phyloP scores from a whole-genome alignment of 2,329 filamentous ascomycete species.

The Aspergillus carbonarius region DNA sequence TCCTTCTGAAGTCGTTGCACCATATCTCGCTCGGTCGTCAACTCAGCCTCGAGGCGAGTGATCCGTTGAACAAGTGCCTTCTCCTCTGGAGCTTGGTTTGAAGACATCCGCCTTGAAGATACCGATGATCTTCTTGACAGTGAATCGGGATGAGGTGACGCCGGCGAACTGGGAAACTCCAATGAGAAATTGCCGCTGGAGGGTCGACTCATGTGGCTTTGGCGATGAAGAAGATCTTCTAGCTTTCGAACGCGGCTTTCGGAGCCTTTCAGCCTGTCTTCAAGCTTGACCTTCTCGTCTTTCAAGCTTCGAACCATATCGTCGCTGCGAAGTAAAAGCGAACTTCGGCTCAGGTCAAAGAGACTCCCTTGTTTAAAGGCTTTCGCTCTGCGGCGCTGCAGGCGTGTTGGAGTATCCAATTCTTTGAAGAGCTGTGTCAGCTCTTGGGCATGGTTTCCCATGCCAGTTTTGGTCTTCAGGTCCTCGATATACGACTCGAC shows the following conservation, averaged over 20 bases:
- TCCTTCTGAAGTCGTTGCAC: constrained; percentile 69
- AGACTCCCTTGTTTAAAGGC: constrained; percentile 96
- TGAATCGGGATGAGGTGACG: constrained; percentile 41
- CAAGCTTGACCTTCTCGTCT: constrained; percentile 74
- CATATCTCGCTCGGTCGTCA: constrained; percentile 70
- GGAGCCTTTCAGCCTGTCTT: constrained; percentile 74
- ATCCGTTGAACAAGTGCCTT: constrained; percentile 63
- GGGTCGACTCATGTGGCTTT: constrained; percentile 59
- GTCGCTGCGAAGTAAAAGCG: constrained; percentile 80
- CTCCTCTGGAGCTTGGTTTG: constrained; percentile 59
- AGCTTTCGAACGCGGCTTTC: constrained; percentile 87
- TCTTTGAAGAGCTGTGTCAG: constrained; percentile 75
- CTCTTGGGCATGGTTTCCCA: constrained; percentile 67
- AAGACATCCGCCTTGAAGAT: constrained; percentile 61
- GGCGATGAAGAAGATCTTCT: constrained; percentile 87
- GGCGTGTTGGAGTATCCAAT: constrained; percentile 76
- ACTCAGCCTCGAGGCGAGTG: constrained; percentile 71
- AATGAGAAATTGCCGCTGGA: constrained; percentile 51
- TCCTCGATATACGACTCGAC: constrained; percentile 70
- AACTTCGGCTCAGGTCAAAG: constrained; percentile 87
- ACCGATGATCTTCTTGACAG: constrained; percentile 59
- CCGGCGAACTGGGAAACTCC: constrained; percentile 42
- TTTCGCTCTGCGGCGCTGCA: constrained; percentile 82
- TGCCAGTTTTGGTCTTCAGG: constrained; percentile 64
- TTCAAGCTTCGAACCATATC: constrained; percentile 75